These are phyloP conservation scores for Peronospora belbahrii DNA, from an alignment of 352 stramenopile genomes.

Conservation along the genomic window DNA sequence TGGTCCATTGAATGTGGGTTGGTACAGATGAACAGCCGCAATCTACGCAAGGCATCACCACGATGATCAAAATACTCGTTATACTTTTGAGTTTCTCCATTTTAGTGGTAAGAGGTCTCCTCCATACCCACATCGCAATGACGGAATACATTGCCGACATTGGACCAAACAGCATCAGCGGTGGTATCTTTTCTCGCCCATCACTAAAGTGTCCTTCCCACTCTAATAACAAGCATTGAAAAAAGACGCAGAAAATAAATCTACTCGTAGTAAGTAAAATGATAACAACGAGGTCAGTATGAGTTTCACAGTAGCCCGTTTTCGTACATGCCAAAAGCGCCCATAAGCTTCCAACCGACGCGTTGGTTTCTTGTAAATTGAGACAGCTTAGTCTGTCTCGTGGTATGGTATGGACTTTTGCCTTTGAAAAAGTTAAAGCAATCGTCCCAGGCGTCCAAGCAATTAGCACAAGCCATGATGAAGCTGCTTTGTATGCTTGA, in stretches of 20 bases:
- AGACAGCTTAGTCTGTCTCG: slow-evolving; percentile 33
- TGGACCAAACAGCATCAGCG: slow-evolving; percentile 36
- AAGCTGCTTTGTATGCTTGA: too few species aligned
- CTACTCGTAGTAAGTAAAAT: slow-evolving; percentile 11
- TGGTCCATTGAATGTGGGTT: slow-evolving; percentile 45
- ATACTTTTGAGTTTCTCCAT: not conserved
- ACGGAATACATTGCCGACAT: slow-evolving; percentile 42
- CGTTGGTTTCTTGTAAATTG: slow-evolving; percentile 44
- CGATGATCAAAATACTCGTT: not conserved
- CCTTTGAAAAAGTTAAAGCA: slow-evolving; percentile 65
- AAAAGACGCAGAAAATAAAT: slow-evolving; percentile 46
- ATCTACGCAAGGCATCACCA: slow-evolving; percentile 17
- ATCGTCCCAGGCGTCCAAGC: slow-evolving; percentile 41
- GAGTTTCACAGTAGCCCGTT: too few species aligned
- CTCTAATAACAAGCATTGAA: slow-evolving; percentile 37
- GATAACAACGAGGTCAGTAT: not conserved
- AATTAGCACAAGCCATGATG: slow-evolving; percentile 19
- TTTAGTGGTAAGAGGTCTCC: not conserved
- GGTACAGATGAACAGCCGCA: slow-evolving; percentile 45
- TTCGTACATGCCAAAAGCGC: slow-evolving; percentile 44
- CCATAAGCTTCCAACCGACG: slow-evolving; percentile 55
- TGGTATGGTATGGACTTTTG: slow-evolving; percentile 51
- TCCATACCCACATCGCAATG: slow-evolving; percentile 45
- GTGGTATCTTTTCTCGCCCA: slow-evolving; percentile 44
- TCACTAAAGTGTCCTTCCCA: slow-evolving; percentile 41